Base-by-base conservation (phyloP, 495 filamentous ascomycete species). In the Letharia columbiana region DNA sequence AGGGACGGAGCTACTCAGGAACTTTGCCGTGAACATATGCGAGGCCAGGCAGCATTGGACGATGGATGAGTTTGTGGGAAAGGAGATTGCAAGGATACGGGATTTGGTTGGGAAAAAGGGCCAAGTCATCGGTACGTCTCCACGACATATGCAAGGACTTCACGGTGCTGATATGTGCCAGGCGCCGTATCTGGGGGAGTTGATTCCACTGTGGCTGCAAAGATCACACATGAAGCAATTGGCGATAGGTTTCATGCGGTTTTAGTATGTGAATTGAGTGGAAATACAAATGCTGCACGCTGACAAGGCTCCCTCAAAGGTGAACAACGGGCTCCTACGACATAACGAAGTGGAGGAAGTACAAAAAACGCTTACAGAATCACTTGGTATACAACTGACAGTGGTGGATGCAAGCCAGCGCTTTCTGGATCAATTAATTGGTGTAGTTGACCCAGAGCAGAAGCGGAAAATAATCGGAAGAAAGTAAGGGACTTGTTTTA, bases 191-290 rank as follows among this genome's bases (percentile, higher is more conserved):
- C 86, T 67, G 94, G 94, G 69, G 94, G 94, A 71, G 94, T 98
- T 6, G 94, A 98, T 74, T 89, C 84, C 12, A 98, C 94, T 6
- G 94, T 91, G 23, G 94, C 87, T 3, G 92, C 93, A 1, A 88
- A 87, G 72, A 80, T 97, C 6, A 95, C 96, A 90, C 20, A 4
- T 60, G 58, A 41, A 47, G 62, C 41, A 17, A 88, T 90, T 66
- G 91, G 91, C 11, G 85, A 90, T 69, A 84, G 93, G 13, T 97
- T 96, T 78, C 86, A 95, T 68, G 92, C 93, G 49, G 86, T 98
- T 0, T 82, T 96, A 0, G 86, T 97, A 23, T 2, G 62, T 20
- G 45, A 23, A 44, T 15, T 41, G 10, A 41, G 1, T 20, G 23
- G 20, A 0, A 31, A 33, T 11, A 40, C 7, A 13, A 23, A 20